Evolutionary conservation across 2,329 filamentous ascomycete species (phyloP).

Genomic region (Xylaria sp.): DNA sequence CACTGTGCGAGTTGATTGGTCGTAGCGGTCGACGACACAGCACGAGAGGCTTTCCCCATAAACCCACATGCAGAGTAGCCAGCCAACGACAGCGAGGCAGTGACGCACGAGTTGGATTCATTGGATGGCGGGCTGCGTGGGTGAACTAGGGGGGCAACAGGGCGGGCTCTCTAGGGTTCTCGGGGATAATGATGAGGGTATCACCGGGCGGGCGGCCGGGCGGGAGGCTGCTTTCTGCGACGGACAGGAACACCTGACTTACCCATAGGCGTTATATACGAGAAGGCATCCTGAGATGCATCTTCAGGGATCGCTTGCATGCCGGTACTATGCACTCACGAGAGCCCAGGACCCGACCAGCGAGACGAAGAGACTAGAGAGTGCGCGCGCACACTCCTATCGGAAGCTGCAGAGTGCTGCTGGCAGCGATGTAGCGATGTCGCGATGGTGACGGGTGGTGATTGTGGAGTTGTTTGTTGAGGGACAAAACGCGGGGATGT

Average conservation of each 20-base stretch:
- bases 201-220: conserved; percentile 27
- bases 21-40: conserved; percentile 43
- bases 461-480: too few species aligned
- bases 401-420: background rate
- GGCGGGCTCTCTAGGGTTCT: conserved; percentile 17
- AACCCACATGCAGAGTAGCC: conserved; percentile 45
- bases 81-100: conserved; percentile 60
- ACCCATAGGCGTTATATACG: conserved; percentile 68
- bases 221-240: conserved; percentile 26
- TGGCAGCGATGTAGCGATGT: background rate
- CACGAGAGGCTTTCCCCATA: conserved; percentile 46
- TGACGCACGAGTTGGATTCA: conserved; percentile 62
- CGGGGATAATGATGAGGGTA: conserved; percentile 36
- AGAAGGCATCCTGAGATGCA: conserved; percentile 58
- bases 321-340: conserved; percentile 53
- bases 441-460: too few species aligned
- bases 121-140: conserved; percentile 53
- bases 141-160: conserved; percentile 36
- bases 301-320: conserved; percentile 59
- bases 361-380: conserved; percentile 2
- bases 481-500: too few species aligned
- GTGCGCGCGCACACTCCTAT: background rate
- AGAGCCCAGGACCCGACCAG: conserved; percentile 28
- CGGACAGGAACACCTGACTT: conserved; percentile 49
- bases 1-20: conserved; percentile 42